Evolutionary conservation across 2,329 filamentous ascomycete species (phyloP).

Genomic region (Phaeosphaeriaceae sp.): DNA sequence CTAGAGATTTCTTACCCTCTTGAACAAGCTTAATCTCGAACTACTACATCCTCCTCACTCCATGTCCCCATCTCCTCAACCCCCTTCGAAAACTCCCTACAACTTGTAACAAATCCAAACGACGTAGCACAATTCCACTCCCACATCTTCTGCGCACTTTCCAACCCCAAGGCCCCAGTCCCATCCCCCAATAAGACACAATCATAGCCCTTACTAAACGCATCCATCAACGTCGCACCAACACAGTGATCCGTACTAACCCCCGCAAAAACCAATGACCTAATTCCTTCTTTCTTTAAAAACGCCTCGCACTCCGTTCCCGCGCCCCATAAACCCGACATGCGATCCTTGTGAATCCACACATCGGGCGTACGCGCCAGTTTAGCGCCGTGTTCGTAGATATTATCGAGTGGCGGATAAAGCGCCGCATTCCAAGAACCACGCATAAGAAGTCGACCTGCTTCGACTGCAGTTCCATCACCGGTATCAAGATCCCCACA

Average conservation of each 20-base stretch:
- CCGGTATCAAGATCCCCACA: constrained; percentile 28
- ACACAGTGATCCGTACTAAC: too few species aligned
- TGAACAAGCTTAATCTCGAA: not conserved
- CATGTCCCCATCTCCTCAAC: constrained; percentile 13
- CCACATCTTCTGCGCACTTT: constrained; percentile 48
- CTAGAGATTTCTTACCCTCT: too few species aligned
- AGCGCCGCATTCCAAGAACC: constrained; percentile 51
- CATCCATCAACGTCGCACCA: too few species aligned
- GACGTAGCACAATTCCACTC: constrained; percentile 51
- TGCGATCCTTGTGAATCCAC: constrained; percentile 50
- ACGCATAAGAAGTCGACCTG: constrained; percentile 48
- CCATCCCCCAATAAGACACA: too few species aligned
- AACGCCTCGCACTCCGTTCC: constrained; percentile 45
- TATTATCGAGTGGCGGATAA: constrained; percentile 45
- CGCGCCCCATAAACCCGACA: constrained; percentile 50
- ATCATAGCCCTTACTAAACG: too few species aligned
- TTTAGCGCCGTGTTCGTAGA: constrained; percentile 31
- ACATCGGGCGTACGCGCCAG: constrained; percentile 27
- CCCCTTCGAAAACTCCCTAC: constrained; percentile 40
- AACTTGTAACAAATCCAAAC: constrained; percentile 50
- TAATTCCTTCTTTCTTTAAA: constrained; percentile 47
- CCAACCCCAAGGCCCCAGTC: not conserved
- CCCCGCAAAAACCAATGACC: constrained; percentile 33
- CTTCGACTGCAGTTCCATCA: constrained; percentile 33
- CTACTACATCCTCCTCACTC: not conserved